A percentile compares a stretch with the other conserved stretches of the same genome.
Evolutionary conservation across 2,329 filamentous ascomycete genomes (phyloP).

Genomic region (Helminthosporium solani): DNA sequence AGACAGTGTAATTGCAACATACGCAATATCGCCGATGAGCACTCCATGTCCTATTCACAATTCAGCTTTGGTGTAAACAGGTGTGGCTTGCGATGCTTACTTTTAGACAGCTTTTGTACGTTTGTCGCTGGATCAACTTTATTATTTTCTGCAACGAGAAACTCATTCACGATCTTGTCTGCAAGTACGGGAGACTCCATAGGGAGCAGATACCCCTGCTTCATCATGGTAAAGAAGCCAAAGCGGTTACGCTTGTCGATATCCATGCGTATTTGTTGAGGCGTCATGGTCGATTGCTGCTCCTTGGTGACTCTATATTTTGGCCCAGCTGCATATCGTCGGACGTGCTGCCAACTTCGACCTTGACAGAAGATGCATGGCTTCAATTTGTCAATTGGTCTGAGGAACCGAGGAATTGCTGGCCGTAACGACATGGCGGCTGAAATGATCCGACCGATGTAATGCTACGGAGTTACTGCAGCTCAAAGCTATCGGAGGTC

Average conservation of each 20-base stretch:
- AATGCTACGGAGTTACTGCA: not conserved
- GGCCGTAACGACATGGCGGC: slow-evolving; percentile 23
- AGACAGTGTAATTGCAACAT: slow-evolving; percentile 27
- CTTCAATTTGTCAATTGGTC: slow-evolving; percentile 8
- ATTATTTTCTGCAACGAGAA: slow-evolving; percentile 18
- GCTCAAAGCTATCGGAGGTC: slow-evolving; percentile 11
- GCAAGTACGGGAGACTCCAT: slow-evolving; percentile 19
- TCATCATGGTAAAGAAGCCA: slow-evolving; percentile 20
- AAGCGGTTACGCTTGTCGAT: slow-evolving; percentile 23
- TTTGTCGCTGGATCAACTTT: slow-evolving; percentile 20
- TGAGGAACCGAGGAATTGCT: slow-evolving; percentile 11
- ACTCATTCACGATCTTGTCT: slow-evolving; percentile 28
- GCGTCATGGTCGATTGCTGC: slow-evolving; percentile 8
- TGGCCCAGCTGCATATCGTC: slow-evolving; percentile 8
- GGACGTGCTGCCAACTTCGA: slow-evolving; percentile 5
- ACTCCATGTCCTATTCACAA: slow-evolving; percentile 27
- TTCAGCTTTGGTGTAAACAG: not conserved
- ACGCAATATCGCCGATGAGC: slow-evolving; percentile 23
- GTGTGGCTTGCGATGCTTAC: slow-evolving; percentile 14
- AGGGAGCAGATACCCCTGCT: slow-evolving; percentile 17
- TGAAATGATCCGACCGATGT: too few species aligned
- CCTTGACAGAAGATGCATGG: slow-evolving; percentile 23
- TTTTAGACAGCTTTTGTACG: slow-evolving; percentile 19
- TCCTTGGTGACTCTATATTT: not conserved
- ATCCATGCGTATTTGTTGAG: slow-evolving; percentile 18